Base-by-base conservation (phyloP, 2,329 filamentous ascomycete species). In the Tolypocladium paradoxum region DNA sequence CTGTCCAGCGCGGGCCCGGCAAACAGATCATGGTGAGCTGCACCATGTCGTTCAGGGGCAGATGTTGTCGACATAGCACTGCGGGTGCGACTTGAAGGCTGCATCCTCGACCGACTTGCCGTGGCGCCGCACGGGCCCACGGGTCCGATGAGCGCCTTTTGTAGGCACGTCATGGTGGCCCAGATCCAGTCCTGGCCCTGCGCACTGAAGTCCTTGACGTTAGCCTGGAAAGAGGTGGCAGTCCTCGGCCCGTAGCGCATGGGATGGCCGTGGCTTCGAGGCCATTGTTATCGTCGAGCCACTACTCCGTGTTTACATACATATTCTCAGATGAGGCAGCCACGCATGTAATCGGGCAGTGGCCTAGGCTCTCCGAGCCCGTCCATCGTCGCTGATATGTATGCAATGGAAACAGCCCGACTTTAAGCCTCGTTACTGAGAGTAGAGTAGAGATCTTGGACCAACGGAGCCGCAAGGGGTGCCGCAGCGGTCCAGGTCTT, bases 71-170 rank as follows among this genome's bases (percentile, higher is more conserved):
- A 55, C 33, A 34, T 57, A 57, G 45, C 55, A 57, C 14, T 11
- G 8, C n/a, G 55, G 53, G 24, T 56, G 55, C 36, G 55, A 54
- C n/a, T 37, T 31, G n/a, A 56, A 56, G 2, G 55, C 55, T 11
- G 50, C 33, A 16, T 49, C 38, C 38, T 45, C 18, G 20, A 55
- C 14, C 43, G 27, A 24, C 12, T 48, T 31, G 48, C 55, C 1
- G 55, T 56, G 11, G 53, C 29, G 18, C 36, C 49, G 53, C 50
- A 53, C 8, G 29, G 31, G n/a, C n/a, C 40, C 8, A 52, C 22
- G 22, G 50, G 50, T 22, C 11, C 40, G n/a, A 52, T 18, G n/a
- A 52, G 50, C n/a, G 40, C 47, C 46, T 22, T 18, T 45, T 56
- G 52, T 22, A 56, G 50, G 35, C 54, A 56, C 33, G 51, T 14